Evolutionary conservation across 306 rosid species (phyloP), one percentile per base, ranked within the genome.

Genomic region (Pachyrhizus erosus): DNA sequence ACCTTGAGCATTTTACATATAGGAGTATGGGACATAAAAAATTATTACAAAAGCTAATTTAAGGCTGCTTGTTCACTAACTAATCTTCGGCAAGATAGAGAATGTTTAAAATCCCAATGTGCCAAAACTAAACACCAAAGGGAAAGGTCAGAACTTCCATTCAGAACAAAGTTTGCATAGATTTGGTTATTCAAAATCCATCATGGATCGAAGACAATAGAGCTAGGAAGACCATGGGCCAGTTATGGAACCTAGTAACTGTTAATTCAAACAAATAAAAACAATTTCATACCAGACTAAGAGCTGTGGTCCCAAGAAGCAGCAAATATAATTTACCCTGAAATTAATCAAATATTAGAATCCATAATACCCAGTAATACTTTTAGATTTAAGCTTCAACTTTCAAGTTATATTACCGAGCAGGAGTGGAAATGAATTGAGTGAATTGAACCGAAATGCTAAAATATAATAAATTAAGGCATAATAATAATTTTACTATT

Each of bases 251-350:
- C 55, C 39, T 57, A 65, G 57, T 27, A 67, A 51, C 76, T 71
- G 78, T 68, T 73, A 18, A 67, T 57, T 81, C 82, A 78, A 58
- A 77, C 68, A 77, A 48, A 81, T 51, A 27, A 78, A 76, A 81
- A 78, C n/a, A 29, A 78, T 43, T 62, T 62, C 90, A 54, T 81
- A 93, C 98, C 97, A 96, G 92, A 90, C 97, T 96, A 55, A 96
- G 96, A 76, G 99, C 99, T 26, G 99, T 96, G 61, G 98, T 92
- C 77, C 99, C 97, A 71, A 96, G 97, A 67, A 93, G 97, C 87
- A 96, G 86, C 42, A 96, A 75, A 80, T 96, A 96, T 69, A 93
- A 79, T 86, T 96, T 96, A 21, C 97, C 99, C 99, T 96, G 94
- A 77, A 90, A 87, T 58, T 33, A 73, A 54, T 74, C 61, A 68